A percentile compares a stretch with the other conserved stretches of the same genome.
phyloP scores from a whole-genome alignment of 441 rosid species.

The Adansonia grandidieri region DNA sequence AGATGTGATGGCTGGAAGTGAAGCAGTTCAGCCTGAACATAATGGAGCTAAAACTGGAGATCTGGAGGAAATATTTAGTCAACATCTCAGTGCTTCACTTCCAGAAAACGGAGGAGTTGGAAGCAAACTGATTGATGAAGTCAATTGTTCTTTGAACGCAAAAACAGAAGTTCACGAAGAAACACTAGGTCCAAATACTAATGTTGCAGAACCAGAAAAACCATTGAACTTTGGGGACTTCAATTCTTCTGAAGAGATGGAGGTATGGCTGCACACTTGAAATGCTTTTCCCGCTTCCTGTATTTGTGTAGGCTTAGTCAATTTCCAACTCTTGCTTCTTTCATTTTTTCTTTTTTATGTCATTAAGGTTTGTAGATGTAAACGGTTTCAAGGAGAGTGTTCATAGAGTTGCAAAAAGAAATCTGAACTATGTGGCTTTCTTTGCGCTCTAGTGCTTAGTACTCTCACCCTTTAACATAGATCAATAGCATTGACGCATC shows the following conservation, averaged over 20 bases:
- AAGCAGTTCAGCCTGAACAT: slow-evolving; percentile 29
- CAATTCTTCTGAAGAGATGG: slow-evolving; percentile 69
- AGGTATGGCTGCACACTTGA: slow-evolving; percentile 51
- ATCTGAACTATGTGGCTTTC: not conserved
- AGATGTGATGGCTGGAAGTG: slow-evolving; percentile 36
- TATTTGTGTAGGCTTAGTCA: not conserved
- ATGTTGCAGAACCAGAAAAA: slow-evolving; percentile 34
- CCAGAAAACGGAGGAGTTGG: slow-evolving; percentile 33
- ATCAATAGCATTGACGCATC: not conserved
- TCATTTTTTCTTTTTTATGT: not conserved
- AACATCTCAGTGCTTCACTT: slow-evolving; percentile 19
- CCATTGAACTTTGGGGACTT: slow-evolving; percentile 66
- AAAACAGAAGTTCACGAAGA: slow-evolving; percentile 36
- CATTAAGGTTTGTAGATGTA: not conserved
- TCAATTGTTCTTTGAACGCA: slow-evolving; percentile 11
- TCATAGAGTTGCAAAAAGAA: not conserved
- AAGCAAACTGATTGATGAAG: slow-evolving; percentile 25
- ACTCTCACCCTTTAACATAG: not conserved
- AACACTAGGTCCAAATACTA: slow-evolving; percentile 21
- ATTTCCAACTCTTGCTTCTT: not conserved
- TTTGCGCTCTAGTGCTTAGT: not conserved
- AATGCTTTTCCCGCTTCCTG: not conserved
- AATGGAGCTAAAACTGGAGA: slow-evolving; percentile 29
- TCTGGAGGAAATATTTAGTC: slow-evolving; percentile 14
- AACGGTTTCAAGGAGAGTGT: slow-evolving; percentile 12